phyloP scores from a whole-genome alignment of 169 alveolate species.

The Eimeria falciformis region DNA sequence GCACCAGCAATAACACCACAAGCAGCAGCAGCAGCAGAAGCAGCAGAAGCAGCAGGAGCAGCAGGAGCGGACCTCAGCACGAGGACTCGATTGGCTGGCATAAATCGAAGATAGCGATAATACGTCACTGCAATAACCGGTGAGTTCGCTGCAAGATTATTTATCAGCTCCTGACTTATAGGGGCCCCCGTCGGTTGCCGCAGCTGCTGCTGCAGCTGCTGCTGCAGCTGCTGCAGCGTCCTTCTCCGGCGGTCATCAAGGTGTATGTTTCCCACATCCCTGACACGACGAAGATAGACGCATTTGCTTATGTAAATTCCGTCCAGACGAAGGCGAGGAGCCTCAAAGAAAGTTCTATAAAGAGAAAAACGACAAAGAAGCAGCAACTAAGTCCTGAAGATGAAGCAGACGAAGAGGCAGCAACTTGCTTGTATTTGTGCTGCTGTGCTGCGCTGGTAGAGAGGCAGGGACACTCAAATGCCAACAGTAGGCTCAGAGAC shows the following conservation, averaged over 20 bases:
- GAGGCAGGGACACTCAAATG: too few relatives aligned
- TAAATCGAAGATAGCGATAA: slow-evolving; percentile 45
- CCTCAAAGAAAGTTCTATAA: slow-evolving; percentile 13
- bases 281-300: slow-evolving; percentile 44
- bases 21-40: neutral
- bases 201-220: slow-evolving; percentile 57
- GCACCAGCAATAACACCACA: too few relatives aligned
- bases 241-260: slow-evolving; percentile 46
- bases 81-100: slow-evolving; percentile 25
- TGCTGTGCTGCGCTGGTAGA: too few relatives aligned
- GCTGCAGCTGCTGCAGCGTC: slow-evolving; percentile 57
- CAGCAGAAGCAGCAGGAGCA: neutral
- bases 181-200: slow-evolving; percentile 29
- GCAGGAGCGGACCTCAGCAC: slow-evolving; percentile 50
- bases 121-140: slow-evolving; percentile 62
- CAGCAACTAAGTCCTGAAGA: neutral
- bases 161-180: slow-evolving; percentile 49
- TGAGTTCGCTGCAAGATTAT: slow-evolving; percentile 26
- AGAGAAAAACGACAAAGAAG: neutral
- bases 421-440: too few relatives aligned
- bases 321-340: slow-evolving; percentile 59
- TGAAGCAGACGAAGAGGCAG: too few relatives aligned
- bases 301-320: slow-evolving; percentile 59
- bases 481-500: too few relatives aligned
- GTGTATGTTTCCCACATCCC: slow-evolving; percentile 59